phyloP scores from a whole-genome alignment of 139 green algal genomes.

The Micromonas pusilla region DNA sequence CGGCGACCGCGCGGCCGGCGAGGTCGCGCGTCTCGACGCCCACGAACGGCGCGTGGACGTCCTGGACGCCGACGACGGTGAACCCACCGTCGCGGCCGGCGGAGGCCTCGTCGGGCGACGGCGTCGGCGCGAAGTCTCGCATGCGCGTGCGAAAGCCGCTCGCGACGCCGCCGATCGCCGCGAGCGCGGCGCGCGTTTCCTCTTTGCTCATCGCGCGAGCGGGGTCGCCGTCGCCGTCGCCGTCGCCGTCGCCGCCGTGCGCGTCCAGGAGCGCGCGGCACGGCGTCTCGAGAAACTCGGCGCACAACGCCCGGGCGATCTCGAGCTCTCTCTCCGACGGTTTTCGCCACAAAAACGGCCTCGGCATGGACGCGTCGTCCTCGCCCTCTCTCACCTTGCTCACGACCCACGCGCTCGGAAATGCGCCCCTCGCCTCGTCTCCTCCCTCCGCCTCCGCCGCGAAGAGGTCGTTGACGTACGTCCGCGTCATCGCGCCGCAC shows the following conservation, averaged over 20 bases:
- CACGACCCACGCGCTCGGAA: conserved; percentile 17
- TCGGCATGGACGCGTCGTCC: not conserved
- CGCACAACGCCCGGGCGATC: not conserved
- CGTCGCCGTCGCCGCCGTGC: not conserved
- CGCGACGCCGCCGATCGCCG: conserved; percentile 22
- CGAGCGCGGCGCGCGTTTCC: not conserved
- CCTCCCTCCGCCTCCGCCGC: conserved; percentile 18
- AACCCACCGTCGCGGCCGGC: not conserved
- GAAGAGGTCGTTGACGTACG: conserved; percentile 30
- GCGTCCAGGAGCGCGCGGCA: not conserved
- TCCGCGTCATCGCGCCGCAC: conserved; percentile 22
- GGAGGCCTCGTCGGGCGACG: no score
- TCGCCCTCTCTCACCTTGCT: not conserved
- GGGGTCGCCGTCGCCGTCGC: not conserved
- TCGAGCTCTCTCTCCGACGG: not conserved
- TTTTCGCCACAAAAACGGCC: not conserved
- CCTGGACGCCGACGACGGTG: not conserved
- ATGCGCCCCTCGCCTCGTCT: no score
- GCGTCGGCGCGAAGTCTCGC: conserved; percentile 30
- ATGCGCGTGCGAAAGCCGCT: conserved; percentile 38
- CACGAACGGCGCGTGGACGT: not conserved
- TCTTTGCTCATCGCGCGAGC: not conserved
- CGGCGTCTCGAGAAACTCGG: not conserved
- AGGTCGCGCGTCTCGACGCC: not conserved
- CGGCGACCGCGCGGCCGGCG: not conserved